Base-by-base conservation (phyloP, 2,329 filamentous ascomycete species). In the Elsinoe fawcettii region DNA sequence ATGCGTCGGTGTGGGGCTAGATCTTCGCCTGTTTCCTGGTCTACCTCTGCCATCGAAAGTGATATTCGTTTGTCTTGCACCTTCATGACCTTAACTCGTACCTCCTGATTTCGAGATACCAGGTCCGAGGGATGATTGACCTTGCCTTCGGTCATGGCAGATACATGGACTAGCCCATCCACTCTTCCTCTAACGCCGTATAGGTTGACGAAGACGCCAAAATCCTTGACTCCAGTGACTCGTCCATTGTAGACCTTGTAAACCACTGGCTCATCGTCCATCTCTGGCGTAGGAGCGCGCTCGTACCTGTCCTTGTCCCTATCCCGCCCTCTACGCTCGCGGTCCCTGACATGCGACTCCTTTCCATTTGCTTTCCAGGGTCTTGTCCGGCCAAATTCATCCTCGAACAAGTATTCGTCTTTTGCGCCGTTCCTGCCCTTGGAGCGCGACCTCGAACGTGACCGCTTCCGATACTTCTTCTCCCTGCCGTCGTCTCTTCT, bases 11-110 rank as follows among this genome's bases (percentile, higher is more conserved):
- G 84, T 0, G 91, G 90, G 27, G 86, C 83, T 37, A 96, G 74
- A 66, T 99, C 93, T 66, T 83, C 81, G 5, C 93, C 93, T 2
- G 88, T 91, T 27, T 82, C 80, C 70, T 99, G 93, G 64, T 99
- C 92, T 14, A 96, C 91, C 60, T 96, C 92, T 67, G 96, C 96
- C 91, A 99, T 96, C 0, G 91, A 96, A 5, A 99, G 74, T 0
- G 90, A 91, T 65, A 97, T 85, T 25, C 88, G 81, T 55, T 78
- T 83, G 3, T 87, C 86, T 66, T 97, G 88, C 55, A 96, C 85
- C 67, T 88, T 96, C 66, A 87, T 78, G 22, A 99, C 86, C 70
- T 99, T 99, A 65, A 97, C 89, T 70, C 93, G 95, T 56, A 99
- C 90, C 1, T 82, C 75, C 68, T 97, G 91, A 5, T 87, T 88